phyloP scores from a whole-genome alignment of 495 filamentous ascomycete genomes.

The Clavariopsis aquatica region DNA sequence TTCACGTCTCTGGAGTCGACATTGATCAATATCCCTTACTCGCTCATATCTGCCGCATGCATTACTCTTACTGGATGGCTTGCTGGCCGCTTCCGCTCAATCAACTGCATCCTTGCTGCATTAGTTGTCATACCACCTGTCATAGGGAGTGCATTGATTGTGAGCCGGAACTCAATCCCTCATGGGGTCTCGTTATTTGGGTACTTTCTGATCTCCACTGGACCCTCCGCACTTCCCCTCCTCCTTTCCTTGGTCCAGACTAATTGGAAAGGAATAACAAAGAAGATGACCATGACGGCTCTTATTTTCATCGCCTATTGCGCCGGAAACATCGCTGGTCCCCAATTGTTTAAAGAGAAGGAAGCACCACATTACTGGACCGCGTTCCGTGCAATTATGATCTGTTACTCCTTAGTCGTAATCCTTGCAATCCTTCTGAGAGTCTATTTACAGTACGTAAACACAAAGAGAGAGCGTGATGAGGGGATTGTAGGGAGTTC shows the following conservation, averaged over 20 bases:
- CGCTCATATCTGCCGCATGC: conserved; percentile 11
- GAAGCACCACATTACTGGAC: conserved; percentile 50
- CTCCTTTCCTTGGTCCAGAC: conserved; percentile 15
- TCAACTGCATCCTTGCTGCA: conserved; percentile 18
- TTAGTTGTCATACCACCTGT: conserved; percentile 15
- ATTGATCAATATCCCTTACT: conserved; percentile 51
- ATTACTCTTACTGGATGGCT: conserved; percentile 13
- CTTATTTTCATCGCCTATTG: conserved; percentile 55
- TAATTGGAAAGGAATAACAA: conserved; percentile 54
- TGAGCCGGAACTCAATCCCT: conserved; percentile 2
- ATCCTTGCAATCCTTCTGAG: conserved; percentile 7
- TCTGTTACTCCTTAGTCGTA: conserved; percentile 15
- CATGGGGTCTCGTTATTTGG: conserved; percentile 18
- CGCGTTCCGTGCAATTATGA: conserved; percentile 16
- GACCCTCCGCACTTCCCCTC: conserved; percentile 13
- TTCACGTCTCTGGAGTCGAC: conserved; percentile 56
- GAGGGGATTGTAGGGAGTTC: conserved; percentile 19
- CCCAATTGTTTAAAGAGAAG: conserved; percentile 61
- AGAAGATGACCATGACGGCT: conserved; percentile 65
- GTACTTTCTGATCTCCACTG: conserved; percentile 19
- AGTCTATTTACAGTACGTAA: conserved; percentile 8
- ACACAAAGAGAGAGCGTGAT: conserved; percentile 11
- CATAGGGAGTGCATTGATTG: conserved; percentile 14
- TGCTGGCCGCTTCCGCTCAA: conserved; percentile 9
- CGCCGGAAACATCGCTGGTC: conserved; percentile 39